Evolutionary conservation across 805 yeast genomes (phyloP), one percentile per base, ranked within the genome.

Genomic region (Suhomyces tanzawaensis): DNA sequence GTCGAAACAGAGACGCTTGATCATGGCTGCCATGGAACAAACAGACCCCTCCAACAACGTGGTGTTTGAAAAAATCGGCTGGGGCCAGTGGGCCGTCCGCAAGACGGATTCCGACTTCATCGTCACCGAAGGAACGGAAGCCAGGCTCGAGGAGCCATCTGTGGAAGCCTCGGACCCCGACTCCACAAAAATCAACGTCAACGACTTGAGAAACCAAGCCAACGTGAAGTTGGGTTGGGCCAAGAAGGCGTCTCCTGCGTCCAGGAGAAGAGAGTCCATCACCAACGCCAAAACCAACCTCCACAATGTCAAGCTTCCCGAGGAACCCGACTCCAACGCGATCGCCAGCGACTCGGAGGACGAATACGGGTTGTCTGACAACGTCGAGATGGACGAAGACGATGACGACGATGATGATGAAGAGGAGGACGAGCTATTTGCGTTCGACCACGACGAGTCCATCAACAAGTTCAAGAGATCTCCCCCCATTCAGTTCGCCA

Each of bases 51-150:
- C 60, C 29, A 81, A 77, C 39, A 72, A 74, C 41, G 81, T 85
- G 29, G 77, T 83, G 12, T 90, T 90, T 64, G 95, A 88, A 54
- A 90, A 90, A 64, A 88, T 90, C 22, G 96, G 97, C 16, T 90
- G 98, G 98, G 98, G 98, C 42, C 95, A 90, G 59, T 90, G 98
- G 98, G 85, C 85, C 17, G 95, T 90, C 3, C 74, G 80, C 50
- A 64, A 68, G 34, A 77, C 52, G 51, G 73, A 60, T 56, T 72
- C 62, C 21, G 67, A 74, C 60, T 57, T 52, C 52, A 51, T 70
- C 60, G 57, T 73, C 52, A 72, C 76, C 29, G 77, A 74, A 49
- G 79, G 76, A 39, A 53, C 60, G 3, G 66, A 59, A 18, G 29
- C 29, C 11, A 28, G 13, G n/a, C 32, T 17, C 23, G 18, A 12